phyloP scores from a whole-genome alignment of 305 asterid species.

The Fraxinus sp. region DNA sequence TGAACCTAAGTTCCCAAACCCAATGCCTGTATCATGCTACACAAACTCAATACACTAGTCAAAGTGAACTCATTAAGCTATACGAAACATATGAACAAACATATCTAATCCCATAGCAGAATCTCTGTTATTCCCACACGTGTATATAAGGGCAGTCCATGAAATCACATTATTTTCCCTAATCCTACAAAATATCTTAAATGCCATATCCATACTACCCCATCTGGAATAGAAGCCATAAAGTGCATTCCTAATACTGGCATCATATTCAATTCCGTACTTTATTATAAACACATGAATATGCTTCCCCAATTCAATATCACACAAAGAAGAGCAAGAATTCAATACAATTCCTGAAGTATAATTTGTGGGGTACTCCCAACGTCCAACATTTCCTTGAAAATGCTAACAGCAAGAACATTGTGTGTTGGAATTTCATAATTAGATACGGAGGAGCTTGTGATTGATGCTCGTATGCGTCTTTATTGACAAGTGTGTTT shows the following conservation, averaged over 20 bases:
- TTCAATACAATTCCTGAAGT: slow-evolving; percentile 62
- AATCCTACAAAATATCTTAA: slow-evolving; percentile 54
- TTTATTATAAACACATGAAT: slow-evolving; percentile 72
- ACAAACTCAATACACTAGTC: slow-evolving; percentile 64
- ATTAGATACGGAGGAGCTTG: no score
- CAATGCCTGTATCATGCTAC: slow-evolving; percentile 60
- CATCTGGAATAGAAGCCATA: slow-evolving; percentile 73
- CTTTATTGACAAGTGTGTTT: no score
- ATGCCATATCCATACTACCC: slow-evolving; percentile 51
- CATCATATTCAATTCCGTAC: slow-evolving; percentile 49
- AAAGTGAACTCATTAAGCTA: slow-evolving; percentile 71
- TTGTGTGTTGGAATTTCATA: no score
- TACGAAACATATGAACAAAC: slow-evolving; percentile 63
- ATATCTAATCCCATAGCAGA: slow-evolving; percentile 59
- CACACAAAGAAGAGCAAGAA: slow-evolving; percentile 62
- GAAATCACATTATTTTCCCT: slow-evolving; percentile 75
- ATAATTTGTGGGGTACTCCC: slow-evolving; percentile 68
- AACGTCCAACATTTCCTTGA: slow-evolving; percentile 68
- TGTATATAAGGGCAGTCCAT: slow-evolving; percentile 71
- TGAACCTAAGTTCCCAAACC: slow-evolving; percentile 67
- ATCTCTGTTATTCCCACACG: slow-evolving; percentile 73
- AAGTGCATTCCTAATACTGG: slow-evolving; percentile 74
- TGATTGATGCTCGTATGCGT: no score
- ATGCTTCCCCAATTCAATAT: slow-evolving; percentile 61
- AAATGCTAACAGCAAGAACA: slow-evolving; percentile 38